Conservation (phyloP, 306 rosid species). For the Mimosa pudica region DNA sequence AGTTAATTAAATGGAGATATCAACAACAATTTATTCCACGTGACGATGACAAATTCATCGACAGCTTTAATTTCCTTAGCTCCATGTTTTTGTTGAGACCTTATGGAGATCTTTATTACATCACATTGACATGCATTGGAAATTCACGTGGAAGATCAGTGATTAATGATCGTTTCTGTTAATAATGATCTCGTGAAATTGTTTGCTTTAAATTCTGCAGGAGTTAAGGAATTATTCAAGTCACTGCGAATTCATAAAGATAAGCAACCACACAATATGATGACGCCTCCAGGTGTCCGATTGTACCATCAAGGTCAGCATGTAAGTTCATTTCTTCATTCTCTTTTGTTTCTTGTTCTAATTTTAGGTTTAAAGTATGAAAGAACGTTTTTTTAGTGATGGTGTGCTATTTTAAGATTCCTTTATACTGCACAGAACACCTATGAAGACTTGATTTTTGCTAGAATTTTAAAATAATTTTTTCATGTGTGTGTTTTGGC, state of each 20-base stretch:
- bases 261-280: conserved; percentile 51
- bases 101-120: background rate
- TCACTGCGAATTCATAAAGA: conserved; percentile 24
- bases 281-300: conserved; percentile 61
- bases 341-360: background rate
- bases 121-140: background rate
- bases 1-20: conserved; percentile 15
- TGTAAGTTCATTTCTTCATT: conserved; percentile 49
- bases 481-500: conserved; percentile 10
- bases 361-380: conserved; percentile 3
- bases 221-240: conserved; percentile 23
- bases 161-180: conserved; percentile 7
- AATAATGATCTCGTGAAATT: conserved; percentile 5
- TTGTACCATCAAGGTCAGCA: conserved; percentile 57
- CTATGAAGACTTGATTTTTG: background rate
- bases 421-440: background rate
- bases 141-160: conserved; percentile 1
- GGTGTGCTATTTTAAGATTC: background rate
- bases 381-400: background rate
- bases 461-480: background rate
- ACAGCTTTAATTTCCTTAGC: background rate
- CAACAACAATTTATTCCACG: background rate
- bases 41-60: background rate
- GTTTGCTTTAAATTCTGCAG: conserved; percentile 24
- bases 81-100: conserved; percentile 21